Percentiles rank a stretch among this genome's conserved stretches.
phyloP scores from a whole-genome alignment of 2,329 filamentous ascomycete species.

The Aspergillus sp. region DNA sequence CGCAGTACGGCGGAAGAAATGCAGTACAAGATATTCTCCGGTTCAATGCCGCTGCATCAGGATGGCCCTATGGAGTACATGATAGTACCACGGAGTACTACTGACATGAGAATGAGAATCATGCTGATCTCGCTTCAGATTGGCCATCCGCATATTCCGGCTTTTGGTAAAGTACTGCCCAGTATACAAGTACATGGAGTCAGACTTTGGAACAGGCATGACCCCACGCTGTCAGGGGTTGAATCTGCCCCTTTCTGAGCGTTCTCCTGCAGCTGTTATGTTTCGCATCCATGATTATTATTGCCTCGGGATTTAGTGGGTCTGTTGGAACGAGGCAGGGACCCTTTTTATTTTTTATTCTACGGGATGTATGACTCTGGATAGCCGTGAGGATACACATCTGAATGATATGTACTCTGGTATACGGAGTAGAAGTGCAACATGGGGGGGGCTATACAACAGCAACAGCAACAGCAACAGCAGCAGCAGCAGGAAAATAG shows the following conservation, averaged over 20 bases:
- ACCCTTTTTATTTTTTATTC: too few species aligned
- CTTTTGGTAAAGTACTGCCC: background rate
- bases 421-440: too few species aligned
- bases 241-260: background rate
- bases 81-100: too few species aligned
- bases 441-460: too few species aligned
- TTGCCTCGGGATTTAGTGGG: background rate
- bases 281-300: background rate
- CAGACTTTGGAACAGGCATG: too few species aligned
- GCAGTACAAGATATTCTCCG: background rate
- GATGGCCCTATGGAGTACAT: too few species aligned
- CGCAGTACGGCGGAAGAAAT: background rate
- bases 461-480: too few species aligned
- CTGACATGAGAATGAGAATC: too few species aligned
- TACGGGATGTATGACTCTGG: background rate
- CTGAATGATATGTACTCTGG: too few species aligned
- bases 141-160: too few species aligned
- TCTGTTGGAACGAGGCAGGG: background rate
- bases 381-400: background rate
- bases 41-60: background rate
- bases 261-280: background rate
- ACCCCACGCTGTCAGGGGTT: conserved; percentile 5
- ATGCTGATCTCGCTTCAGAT: too few species aligned
- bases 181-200: background rate
- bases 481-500: too few species aligned